A percentile compares a stretch with the other conserved stretches of the same genome.
Conservation (phyloP, 2,329 filamentous ascomycete species). For the Hirsutella minnesotensis region DNA sequence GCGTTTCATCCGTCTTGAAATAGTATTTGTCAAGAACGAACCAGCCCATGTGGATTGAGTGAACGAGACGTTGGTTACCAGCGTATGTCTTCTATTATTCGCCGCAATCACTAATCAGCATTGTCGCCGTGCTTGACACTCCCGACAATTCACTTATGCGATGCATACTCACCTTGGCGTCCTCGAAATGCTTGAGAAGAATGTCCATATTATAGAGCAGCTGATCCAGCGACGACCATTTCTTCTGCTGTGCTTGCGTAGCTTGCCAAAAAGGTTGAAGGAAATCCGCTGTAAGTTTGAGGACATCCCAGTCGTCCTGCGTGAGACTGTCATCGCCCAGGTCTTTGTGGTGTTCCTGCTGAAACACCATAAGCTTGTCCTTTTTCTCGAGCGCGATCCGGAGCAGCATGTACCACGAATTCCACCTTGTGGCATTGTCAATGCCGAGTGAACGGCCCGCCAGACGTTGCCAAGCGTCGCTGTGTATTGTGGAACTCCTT, state of each 20-base stretch:
- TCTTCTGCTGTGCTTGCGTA: not conserved
- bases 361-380: conserved; percentile 2
- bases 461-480: conserved; percentile 2
- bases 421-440: conserved; percentile 3
- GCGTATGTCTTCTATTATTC: not conserved
- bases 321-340: conserved; percentile 2
- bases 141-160: not conserved
- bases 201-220: not conserved
- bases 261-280: conserved; percentile 3
- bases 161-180: conserved; percentile 2
- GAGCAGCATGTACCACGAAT: conserved; percentile 4
- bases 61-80: not conserved
- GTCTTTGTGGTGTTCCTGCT: conserved; percentile 2
- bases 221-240: not conserved
- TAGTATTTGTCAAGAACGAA: not conserved
- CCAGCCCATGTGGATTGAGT: not conserved
- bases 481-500: conserved; percentile 2
- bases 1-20: not conserved
- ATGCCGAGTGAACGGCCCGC: conserved; percentile 2
- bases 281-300: conserved; percentile 2
- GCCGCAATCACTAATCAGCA: no score
- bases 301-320: conserved; percentile 3
- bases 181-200: not conserved
- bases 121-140: no score
- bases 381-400: conserved; percentile 1